Evolutionary conservation across 768 basidiomycete genomes (phyloP).

Genomic region (Podaxis sp.): DNA sequence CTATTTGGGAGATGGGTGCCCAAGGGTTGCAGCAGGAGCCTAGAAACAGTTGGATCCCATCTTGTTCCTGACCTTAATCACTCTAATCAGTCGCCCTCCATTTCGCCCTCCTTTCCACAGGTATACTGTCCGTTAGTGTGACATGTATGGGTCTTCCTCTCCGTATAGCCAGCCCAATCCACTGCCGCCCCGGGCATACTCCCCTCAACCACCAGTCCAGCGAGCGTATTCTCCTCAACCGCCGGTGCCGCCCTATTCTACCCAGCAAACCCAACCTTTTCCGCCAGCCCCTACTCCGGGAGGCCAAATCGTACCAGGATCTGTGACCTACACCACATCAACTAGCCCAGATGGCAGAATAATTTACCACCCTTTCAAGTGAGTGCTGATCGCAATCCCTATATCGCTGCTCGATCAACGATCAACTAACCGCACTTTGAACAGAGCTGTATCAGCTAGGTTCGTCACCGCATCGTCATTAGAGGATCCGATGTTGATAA

Average conservation of each 20-base stretch:
- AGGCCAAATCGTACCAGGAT: constrained; percentile 56
- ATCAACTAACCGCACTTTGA: constrained; percentile 17
- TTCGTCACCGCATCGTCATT: constrained; percentile 26
- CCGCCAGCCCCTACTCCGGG: neutral
- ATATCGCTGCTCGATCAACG: constrained; percentile 4
- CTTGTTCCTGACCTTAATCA: neutral
- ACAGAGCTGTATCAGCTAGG: constrained; percentile 74
- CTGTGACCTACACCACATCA: constrained; percentile 70
- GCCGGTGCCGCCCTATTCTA: neutral
- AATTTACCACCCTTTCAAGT: constrained; percentile 72
- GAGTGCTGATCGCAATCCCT: neutral
- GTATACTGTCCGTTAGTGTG: neutral
- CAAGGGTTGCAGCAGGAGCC: neutral
- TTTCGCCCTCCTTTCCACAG: neutral
- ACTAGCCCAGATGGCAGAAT: constrained; percentile 56
- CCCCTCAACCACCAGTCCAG: constrained; percentile 8
- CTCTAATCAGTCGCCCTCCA: neutral
- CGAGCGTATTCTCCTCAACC: constrained; percentile 14
- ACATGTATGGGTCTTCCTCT: constrained; percentile 18
- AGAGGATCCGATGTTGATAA: constrained; percentile 6
- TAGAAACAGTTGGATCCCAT: neutral
- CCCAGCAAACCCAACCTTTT: constrained; percentile 1
- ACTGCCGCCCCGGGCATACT: constrained; percentile 9
- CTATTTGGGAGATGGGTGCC: neutral
- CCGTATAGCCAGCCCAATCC: constrained; percentile 17